phyloP scores from a whole-genome alignment of 305 asterid species.

The Solanum chacoense region DNA sequence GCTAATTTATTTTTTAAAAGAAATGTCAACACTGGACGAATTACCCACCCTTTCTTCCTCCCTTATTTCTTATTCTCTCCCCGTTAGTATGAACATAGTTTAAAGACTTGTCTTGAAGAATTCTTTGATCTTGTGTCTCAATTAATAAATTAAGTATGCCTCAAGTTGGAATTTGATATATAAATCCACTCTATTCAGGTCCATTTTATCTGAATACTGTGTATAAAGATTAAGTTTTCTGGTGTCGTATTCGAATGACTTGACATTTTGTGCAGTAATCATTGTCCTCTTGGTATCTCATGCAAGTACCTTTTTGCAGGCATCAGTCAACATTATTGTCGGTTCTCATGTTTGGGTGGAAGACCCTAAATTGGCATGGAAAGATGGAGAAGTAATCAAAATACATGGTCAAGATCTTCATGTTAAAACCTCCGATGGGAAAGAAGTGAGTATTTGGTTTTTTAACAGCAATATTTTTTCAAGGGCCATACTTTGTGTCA shows the following conservation, averaged over 20 bases:
- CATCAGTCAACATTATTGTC: slow-evolving; percentile 73
- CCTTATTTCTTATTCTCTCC: background rate
- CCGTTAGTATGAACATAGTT: background rate
- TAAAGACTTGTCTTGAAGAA: background rate
- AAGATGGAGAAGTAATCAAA: slow-evolving; percentile 80
- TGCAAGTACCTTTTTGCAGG: slow-evolving; percentile 41
- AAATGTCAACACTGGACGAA: background rate
- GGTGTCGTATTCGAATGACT: background rate
- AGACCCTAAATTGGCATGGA: slow-evolving; percentile 91
- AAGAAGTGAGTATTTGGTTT: slow-evolving; percentile 42
- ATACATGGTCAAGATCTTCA: slow-evolving; percentile 84
- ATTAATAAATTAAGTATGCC: background rate
- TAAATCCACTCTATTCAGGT: background rate
- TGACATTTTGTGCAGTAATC: background rate
- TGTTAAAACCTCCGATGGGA: slow-evolving; percentile 66
- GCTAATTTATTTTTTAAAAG: background rate
- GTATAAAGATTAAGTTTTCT: background rate
- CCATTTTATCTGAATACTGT: background rate
- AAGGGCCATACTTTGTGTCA: background rate
- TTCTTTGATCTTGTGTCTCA: background rate
- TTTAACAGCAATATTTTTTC: background rate
- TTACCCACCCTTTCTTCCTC: background rate
- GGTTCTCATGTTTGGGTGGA: slow-evolving; percentile 99
- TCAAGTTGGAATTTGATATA: background rate
- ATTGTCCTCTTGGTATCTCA: slow-evolving; percentile 6